phyloP scores from a whole-genome alignment of 2,329 filamentous ascomycete species.

The Microcyclospora tardicrescens region DNA sequence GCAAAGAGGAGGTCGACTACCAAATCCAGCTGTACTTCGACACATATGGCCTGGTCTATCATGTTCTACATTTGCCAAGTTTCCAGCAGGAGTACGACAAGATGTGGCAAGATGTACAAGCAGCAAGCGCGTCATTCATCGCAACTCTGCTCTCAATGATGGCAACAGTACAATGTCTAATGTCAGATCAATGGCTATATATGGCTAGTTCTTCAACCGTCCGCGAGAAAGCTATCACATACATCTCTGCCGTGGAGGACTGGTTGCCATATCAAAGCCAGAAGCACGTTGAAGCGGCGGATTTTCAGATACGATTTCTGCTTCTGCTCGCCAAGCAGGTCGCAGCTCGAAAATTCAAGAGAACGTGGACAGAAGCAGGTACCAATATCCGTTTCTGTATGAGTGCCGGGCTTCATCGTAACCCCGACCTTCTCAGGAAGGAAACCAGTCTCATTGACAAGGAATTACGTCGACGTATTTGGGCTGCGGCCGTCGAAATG shows the following conservation, averaged over 20 bases:
- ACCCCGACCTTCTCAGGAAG: slow-evolving; percentile 28
- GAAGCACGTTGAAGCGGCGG: slow-evolving; percentile 38
- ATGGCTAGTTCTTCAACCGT: slow-evolving; percentile 31
- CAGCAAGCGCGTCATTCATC: slow-evolving; percentile 23
- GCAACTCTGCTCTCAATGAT: slow-evolving; percentile 29
- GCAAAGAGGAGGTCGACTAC: slow-evolving; percentile 26
- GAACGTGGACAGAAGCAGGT: slow-evolving; percentile 40
- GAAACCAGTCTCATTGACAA: slow-evolving; percentile 32
- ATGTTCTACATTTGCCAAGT: slow-evolving; percentile 40
- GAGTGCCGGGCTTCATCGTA: slow-evolving; percentile 40
- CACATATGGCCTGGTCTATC: slow-evolving; percentile 38
- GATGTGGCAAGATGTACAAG: slow-evolving; percentile 32
- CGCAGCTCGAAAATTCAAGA: slow-evolving; percentile 41
- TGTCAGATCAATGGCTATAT: slow-evolving; percentile 22
- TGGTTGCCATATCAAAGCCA: slow-evolving; percentile 35
- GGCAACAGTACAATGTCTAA: slow-evolving; percentile 25
- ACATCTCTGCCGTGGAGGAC: slow-evolving; percentile 28
- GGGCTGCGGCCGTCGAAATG: slow-evolving; percentile 44
- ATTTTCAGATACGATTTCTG: slow-evolving; percentile 40
- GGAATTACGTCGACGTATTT: slow-evolving; percentile 43
- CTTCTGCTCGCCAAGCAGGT: slow-evolving; percentile 37
- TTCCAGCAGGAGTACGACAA: slow-evolving; percentile 39
- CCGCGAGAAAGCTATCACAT: slow-evolving; percentile 26
- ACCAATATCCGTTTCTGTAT: slow-evolving; percentile 41
- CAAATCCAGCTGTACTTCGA: slow-evolving; percentile 36